Evolutionary conservation across 257 asterid genomes (phyloP).

Genomic region (Verbascum thapsus): DNA sequence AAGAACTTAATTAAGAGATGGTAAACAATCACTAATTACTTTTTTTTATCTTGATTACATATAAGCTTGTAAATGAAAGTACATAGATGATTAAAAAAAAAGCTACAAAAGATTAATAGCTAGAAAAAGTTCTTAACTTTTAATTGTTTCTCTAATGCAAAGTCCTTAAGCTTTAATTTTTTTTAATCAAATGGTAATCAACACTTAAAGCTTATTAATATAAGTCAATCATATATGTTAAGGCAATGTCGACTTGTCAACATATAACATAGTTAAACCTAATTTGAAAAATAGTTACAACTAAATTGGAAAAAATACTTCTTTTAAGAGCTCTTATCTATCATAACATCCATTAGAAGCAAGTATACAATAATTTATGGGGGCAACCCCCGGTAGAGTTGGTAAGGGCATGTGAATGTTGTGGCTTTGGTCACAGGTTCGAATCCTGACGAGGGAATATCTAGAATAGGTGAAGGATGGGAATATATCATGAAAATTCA

Average conservation of each 20-base stretch:
- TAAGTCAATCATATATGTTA: constrained; percentile 1
- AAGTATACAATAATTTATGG: no score
- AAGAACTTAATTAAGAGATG: constrained; percentile 11
- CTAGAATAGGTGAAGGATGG: no score
- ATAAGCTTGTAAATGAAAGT: constrained; percentile 27
- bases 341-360: no score
- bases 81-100: constrained; percentile 29
- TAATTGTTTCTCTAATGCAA: constrained; percentile 25
- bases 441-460: no score
- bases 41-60: no score
- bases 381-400: no score
- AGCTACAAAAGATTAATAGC: constrained; percentile 27
- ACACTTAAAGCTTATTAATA: not conserved
- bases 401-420: no score
- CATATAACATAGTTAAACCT: not conserved
- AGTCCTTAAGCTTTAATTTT: constrained; percentile 17
- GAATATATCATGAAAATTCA: no score
- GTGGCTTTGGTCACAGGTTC: no score
- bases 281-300: no score
- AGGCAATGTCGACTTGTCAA: not conserved
- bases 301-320: not conserved
- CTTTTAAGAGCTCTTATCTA: not conserved
- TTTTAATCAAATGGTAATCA: constrained; percentile 4
- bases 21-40: constrained; percentile 14
- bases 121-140: constrained; percentile 30